Evolutionary conservation across 768 basidiomycete genomes (phyloP).

Genomic region (Trametopsis cervina): DNA sequence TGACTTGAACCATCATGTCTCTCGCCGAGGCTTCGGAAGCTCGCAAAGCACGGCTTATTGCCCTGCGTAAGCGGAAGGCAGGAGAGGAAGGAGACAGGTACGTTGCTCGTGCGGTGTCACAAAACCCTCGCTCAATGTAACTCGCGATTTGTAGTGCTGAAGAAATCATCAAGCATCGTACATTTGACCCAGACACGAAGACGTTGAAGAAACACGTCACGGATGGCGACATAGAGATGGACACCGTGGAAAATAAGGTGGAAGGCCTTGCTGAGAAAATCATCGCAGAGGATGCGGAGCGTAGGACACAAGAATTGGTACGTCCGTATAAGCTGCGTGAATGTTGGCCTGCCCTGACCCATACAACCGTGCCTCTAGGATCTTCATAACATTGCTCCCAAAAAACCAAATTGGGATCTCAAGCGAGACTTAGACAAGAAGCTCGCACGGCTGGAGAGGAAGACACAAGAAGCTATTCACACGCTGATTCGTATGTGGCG

Average conservation of each 20-base stretch:
- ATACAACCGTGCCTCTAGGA: slow-evolving; percentile 59
- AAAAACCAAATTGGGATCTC: slow-evolving; percentile 93
- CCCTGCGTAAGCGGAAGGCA: slow-evolving; percentile 67
- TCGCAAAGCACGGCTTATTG: slow-evolving; percentile 74
- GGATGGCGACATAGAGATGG: slow-evolving; percentile 49
- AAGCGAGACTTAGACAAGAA: slow-evolving; percentile 93
- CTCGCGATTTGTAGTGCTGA: slow-evolving; percentile 2
- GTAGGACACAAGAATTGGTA: slow-evolving; percentile 83
- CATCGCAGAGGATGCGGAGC: slow-evolving; percentile 80
- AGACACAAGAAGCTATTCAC: slow-evolving; percentile 89
- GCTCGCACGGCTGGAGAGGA: slow-evolving; percentile 79
- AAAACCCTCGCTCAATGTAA: too few relatives aligned
- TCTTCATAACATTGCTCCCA: slow-evolving; percentile 95
- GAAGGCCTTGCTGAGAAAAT: slow-evolving; percentile 80
- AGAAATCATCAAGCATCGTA: slow-evolving; percentile 60
- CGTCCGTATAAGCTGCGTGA: slow-evolving; percentile 17
- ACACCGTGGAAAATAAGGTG: slow-evolving; percentile 85
- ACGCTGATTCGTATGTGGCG: slow-evolving; percentile 77
- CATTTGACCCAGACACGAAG: slow-evolving; percentile 87
- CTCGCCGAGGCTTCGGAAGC: slow-evolving; percentile 74
- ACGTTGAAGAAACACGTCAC: slow-evolving; percentile 61
- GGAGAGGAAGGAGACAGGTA: slow-evolving; percentile 43
- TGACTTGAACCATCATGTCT: slow-evolving; percentile 35
- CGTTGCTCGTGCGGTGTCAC: slow-evolving; percentile 29
- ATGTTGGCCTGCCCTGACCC: slow-evolving; percentile 4